Percentiles rank a stretch among this genome's conserved stretches.
These are phyloP conservation scores for Phytomonas francai DNA, from an alignment of 208 protist species.

Conservation along the genomic window DNA sequence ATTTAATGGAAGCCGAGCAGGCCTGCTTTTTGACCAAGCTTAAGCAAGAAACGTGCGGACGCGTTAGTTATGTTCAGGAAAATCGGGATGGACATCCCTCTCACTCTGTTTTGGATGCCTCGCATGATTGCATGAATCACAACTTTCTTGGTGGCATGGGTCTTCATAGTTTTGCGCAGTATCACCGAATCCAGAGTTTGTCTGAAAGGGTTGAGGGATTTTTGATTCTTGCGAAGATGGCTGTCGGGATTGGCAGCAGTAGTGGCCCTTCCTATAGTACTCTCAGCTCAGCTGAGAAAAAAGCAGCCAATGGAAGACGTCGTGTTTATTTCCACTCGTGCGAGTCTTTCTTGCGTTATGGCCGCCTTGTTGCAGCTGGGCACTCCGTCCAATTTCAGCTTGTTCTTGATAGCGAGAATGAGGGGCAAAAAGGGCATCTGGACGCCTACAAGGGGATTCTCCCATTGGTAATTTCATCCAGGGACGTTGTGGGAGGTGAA, in stretches of 20 bases:
- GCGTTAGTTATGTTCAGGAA: not conserved
- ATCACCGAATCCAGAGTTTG: slow-evolving; percentile 21
- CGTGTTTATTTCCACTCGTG: not conserved
- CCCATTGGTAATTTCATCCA: not conserved
- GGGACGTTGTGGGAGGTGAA: not conserved
- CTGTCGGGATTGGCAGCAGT: not conserved
- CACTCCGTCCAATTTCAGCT: not conserved
- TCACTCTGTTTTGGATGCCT: not conserved
- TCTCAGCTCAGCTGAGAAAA: not conserved
- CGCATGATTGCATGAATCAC: not conserved
- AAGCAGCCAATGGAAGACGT: not conserved
- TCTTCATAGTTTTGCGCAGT: slow-evolving; percentile 23
- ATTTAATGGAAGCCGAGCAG: slow-evolving; percentile 45
- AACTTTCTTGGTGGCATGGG: not conserved
- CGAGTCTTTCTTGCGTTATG: not conserved
- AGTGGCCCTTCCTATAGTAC: not conserved
- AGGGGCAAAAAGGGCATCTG: not conserved
- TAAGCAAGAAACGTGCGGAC: slow-evolving; percentile 16
- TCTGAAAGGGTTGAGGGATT: not conserved
- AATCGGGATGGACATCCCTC: not conserved
- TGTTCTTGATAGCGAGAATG: not conserved
- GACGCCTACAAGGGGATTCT: not conserved
- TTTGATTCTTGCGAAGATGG: not conserved
- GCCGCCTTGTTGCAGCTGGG: not conserved
- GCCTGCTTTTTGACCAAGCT: slow-evolving; percentile 32